phyloP scores from a whole-genome alignment of 1,284 basidiomycete genomes.

The Sanghuangporus baumii region DNA sequence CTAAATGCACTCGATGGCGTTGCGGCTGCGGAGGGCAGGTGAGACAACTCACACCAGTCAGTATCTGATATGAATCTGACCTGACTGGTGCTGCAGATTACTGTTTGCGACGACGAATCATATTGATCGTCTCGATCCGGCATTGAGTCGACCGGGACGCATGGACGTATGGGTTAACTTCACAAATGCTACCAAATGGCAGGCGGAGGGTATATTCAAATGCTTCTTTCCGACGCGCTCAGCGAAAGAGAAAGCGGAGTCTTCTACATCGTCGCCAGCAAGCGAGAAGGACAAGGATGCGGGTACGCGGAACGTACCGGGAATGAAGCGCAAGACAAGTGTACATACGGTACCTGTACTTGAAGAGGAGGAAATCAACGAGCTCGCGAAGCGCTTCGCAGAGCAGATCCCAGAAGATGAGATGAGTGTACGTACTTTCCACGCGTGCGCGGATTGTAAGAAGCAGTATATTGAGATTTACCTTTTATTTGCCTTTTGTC shows the following conservation, averaged over 20 bases:
- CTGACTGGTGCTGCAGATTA: conserved; percentile 38
- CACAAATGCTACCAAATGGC: conserved; percentile 80
- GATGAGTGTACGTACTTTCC: conserved; percentile 55
- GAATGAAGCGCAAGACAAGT: conserved; percentile 56
- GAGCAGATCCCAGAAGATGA: conserved; percentile 76
- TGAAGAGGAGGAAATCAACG: conserved; percentile 64
- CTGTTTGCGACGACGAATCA: conserved; percentile 83
- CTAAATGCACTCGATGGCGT: conserved; percentile 84
- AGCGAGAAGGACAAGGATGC: not conserved
- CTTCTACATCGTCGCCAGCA: not conserved
- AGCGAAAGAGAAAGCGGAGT: conserved; percentile 33
- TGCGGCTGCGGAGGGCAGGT: conserved; percentile 80
- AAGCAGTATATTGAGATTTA: conserved; percentile 7
- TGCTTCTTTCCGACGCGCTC: conserved; percentile 79
- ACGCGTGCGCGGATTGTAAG: conserved; percentile 5
- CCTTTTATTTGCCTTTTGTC: not conserved
- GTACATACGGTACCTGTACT: conserved; percentile 60
- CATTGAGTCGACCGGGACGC: conserved; percentile 72
- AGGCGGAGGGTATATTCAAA: conserved; percentile 85
- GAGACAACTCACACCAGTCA: conserved; percentile 26
- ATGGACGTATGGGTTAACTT: conserved; percentile 90
- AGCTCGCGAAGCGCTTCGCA: conserved; percentile 71
- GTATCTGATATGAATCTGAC: conserved; percentile 18
- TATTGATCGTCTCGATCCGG: conserved; percentile 80
- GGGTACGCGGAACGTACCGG: conserved; percentile 53